phyloP scores from a whole-genome alignment of 2,329 filamentous ascomycete genomes.

The Sarocladium kiliense region DNA sequence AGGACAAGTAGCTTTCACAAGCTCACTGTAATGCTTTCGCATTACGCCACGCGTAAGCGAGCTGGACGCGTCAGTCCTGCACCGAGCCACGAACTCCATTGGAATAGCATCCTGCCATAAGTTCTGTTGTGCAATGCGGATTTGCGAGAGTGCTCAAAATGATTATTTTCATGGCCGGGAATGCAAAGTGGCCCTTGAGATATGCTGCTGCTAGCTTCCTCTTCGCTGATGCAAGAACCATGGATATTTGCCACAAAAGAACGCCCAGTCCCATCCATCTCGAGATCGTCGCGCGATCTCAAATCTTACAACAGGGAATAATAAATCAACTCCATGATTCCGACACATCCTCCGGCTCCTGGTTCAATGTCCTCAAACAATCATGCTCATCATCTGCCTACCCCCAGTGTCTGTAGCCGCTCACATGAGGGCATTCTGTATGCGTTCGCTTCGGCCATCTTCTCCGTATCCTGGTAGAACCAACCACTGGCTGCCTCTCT shows the following conservation, averaged over 20 bases:
- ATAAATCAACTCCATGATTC: background rate
- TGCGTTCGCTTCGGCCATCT: slow-evolving; percentile 64
- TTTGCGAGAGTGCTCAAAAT: background rate
- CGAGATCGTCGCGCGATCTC: background rate
- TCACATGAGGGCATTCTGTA: slow-evolving; percentile 49
- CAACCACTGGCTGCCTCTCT: slow-evolving; percentile 79
- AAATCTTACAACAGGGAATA: background rate
- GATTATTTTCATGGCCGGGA: background rate
- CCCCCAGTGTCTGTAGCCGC: slow-evolving; percentile 28
- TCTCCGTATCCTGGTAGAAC: slow-evolving; percentile 76
- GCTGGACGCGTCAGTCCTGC: too few relatives aligned
- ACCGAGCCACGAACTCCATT: too few relatives aligned
- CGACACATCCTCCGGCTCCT: background rate
- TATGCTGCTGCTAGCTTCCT: background rate
- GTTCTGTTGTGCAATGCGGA: too few relatives aligned
- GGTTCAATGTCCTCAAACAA: background rate
- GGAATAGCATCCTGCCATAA: too few relatives aligned
- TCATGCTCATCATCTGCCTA: background rate
- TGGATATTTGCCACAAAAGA: slow-evolving; percentile 6
- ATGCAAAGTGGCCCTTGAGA: background rate
- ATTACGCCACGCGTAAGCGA: too few relatives aligned
- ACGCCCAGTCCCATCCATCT: background rate
- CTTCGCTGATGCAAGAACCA: slow-evolving; percentile 9
- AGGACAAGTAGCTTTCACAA: too few relatives aligned
- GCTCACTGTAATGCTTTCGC: too few relatives aligned